Base-by-base conservation (phyloP, 768 basidiomycete species). In the Dentipellis fragilis region DNA sequence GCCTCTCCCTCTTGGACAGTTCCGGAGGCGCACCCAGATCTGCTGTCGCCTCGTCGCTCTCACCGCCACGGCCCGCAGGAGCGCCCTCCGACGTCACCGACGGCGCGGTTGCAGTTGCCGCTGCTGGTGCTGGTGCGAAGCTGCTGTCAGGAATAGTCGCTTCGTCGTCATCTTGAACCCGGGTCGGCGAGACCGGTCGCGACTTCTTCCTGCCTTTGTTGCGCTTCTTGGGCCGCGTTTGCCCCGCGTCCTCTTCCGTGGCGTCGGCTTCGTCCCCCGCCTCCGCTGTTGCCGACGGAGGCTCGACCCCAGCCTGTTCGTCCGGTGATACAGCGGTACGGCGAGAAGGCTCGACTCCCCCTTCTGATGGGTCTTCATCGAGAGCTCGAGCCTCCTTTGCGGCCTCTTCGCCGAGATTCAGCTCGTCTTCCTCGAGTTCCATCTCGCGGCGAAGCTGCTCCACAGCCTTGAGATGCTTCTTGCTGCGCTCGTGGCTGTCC, bases 401-500 rank as follows among this genome's bases (percentile, higher is more conserved):
- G 19, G 40, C 8, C 7, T 23, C 48, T 1, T 34, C 48, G 22
- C 29, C 61, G 6, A 89, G 69, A 0, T 75, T 83, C 4, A 96
- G 67, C 58, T 78, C 80, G 51, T 80, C 78, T 57, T 89, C 78
- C 62, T 97, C 91, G 54, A 73, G 71, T 60, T 74, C 66, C 89
- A 99, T 96, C 63, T 89, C 80, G 62, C 75, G 74, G 67, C 80
- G 82, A 57, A 99, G 65, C 60, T 73, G 75, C 64, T 90, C 89
- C 11, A 98, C 82, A 59, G 93, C 89, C 68, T 87, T 90, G 66
- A 89, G 66, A 64, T 99, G 96, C 69, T 93, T 96, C 71, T 88
- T 88, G 68, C 93, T 96, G 60, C 93, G 76, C 68, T 98, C 96
- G 60, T 98, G 96, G 67, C 93, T 97, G 62, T 85, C 77, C 94